Conservation (phyloP, 2,329 filamentous ascomycete species). For the Colletotrichum chlorophyti region DNA sequence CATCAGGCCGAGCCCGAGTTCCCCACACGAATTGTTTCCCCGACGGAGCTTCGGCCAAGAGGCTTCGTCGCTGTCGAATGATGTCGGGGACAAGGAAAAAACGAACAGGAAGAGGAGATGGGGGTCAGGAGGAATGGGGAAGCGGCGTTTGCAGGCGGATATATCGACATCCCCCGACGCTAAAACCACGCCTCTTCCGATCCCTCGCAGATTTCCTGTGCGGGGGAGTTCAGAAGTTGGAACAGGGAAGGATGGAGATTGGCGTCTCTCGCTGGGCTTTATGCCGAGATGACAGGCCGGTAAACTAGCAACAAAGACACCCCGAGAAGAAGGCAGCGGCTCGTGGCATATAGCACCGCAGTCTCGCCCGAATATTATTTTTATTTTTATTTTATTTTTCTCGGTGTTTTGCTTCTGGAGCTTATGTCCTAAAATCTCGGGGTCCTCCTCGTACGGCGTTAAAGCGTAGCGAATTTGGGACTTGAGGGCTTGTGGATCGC, state of each 20-base stretch:
- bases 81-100: slow-evolving; percentile 28
- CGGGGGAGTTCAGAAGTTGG: slow-evolving; percentile 19
- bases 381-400: not conserved
- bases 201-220: slow-evolving; percentile 1
- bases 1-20: slow-evolving; percentile 26
- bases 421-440: slow-evolving; percentile 16
- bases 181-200: not conserved
- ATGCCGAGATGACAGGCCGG: slow-evolving; percentile 1
- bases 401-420: not conserved
- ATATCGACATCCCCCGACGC: slow-evolving; percentile 24
- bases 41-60: slow-evolving; percentile 28
- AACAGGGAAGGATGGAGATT: not conserved
- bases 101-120: not conserved
- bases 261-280: slow-evolving; percentile 13
- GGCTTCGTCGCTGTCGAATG: slow-evolving; percentile 27
- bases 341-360: slow-evolving; percentile 17
- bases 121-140: slow-evolving; percentile 3
- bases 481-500: too few species aligned
- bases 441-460: too few species aligned
- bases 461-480: too few species aligned
- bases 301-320: slow-evolving; percentile 16
- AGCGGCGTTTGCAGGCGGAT: slow-evolving; percentile 18
- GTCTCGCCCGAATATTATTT: not conserved
- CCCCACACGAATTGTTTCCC: not conserved
- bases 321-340: slow-evolving; percentile 1